Evolutionary conservation across 345 rosid genomes (phyloP).

Genomic region (Rhizophora mangle): DNA sequence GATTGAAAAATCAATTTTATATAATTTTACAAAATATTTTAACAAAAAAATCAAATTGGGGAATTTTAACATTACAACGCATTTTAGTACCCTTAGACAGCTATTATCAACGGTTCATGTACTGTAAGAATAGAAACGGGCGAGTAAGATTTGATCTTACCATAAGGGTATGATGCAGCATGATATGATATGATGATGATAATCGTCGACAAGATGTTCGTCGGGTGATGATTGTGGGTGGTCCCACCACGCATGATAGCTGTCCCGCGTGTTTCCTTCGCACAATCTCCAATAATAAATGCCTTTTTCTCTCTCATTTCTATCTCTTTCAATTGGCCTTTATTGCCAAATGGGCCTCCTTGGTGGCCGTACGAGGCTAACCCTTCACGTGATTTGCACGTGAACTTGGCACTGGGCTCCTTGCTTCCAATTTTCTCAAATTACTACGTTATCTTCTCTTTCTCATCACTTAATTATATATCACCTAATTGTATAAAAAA

Average conservation of each 20-base stretch:
- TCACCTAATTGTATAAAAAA: no score
- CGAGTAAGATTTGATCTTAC: neutral
- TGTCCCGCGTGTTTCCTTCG: constrained; percentile 30
- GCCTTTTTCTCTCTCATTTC: no score
- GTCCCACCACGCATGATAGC: constrained; percentile 23
- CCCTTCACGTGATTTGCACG: constrained; percentile 41
- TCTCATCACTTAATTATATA: neutral
- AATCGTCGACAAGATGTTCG: constrained; percentile 25
- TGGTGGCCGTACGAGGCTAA: constrained; percentile 38
- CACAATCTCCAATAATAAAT: neutral
- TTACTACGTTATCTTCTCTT: no score
- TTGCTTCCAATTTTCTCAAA: no score
- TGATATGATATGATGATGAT: neutral
- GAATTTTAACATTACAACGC: no score
- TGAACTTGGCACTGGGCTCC: constrained; percentile 28
- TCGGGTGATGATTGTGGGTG: constrained; percentile 35
- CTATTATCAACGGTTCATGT: no score
- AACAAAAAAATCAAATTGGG: no score
- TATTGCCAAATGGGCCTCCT: no score
- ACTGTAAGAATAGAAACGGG: neutral
- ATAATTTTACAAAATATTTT: no score
- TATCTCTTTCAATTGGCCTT: no score
- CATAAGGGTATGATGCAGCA: neutral
- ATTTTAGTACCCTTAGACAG: no score
- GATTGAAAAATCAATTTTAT: no score